phyloP scores from a whole-genome alignment of 2,329 filamentous ascomycete genomes.

The Scortechinia acanthostroma region DNA sequence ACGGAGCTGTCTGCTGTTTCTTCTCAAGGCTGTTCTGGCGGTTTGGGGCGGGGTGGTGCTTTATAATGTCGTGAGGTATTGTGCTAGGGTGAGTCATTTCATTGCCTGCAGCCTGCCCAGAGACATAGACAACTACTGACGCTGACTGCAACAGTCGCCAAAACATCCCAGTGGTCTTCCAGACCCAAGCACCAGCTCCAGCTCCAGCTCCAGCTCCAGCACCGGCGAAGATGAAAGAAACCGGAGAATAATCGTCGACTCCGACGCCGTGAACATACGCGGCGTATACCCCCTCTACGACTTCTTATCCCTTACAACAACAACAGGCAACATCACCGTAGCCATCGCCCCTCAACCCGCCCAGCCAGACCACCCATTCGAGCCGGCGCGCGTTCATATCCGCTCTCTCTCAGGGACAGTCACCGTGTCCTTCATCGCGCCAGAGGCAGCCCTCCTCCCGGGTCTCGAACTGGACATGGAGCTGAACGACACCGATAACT shows the following conservation, averaged over 20 bases:
- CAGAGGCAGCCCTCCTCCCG: background rate
- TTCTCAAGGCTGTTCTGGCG: too few relatives aligned
- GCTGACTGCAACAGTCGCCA: background rate
- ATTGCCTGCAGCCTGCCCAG: background rate
- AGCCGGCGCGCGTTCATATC: background rate
- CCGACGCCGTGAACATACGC: background rate
- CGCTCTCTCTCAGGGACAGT: background rate
- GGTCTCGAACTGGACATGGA: background rate
- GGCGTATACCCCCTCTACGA: background rate
- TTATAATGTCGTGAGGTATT: too few relatives aligned
- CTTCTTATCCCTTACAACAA: background rate
- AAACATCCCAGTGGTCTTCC: background rate
- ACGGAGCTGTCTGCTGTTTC: too few relatives aligned
- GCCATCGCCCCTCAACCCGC: background rate
- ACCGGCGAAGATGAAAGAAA: background rate
- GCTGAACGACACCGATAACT: background rate
- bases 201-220: background rate
- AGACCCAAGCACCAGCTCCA: background rate
- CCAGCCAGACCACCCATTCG: background rate
- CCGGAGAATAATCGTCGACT: background rate
- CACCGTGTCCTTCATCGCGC: background rate
- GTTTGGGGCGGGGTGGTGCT: too few relatives aligned
- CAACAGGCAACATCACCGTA: background rate
- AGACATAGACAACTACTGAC: background rate
- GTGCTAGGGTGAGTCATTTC: background rate